A percentile compares a stretch with the other conserved stretches of the same genome.
Conservation (phyloP, 1,139 yeast genomes). For the Arxiozyma heterogenica region DNA sequence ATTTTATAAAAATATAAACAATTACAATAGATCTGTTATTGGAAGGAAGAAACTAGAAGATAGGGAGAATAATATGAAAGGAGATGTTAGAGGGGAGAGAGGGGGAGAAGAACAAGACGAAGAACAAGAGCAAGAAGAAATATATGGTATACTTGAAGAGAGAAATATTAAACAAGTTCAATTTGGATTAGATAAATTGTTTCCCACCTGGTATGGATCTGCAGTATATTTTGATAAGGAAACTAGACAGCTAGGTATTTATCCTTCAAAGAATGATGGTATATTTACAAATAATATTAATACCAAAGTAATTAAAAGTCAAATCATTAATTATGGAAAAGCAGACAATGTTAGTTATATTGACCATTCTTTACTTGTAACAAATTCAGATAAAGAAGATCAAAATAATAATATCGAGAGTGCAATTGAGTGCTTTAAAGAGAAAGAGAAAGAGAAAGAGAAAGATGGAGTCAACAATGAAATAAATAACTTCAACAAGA, state of each 20-base stretch:
- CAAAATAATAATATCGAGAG: slow-evolving; percentile 1
- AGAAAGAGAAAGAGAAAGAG: not conserved
- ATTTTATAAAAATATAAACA: too few relatives aligned
- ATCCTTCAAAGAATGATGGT: not conserved
- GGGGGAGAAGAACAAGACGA: not conserved
- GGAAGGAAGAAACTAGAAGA: not conserved
- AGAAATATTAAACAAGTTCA: slow-evolving; percentile 59
- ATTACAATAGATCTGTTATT: too few relatives aligned
- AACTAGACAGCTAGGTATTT: slow-evolving; percentile 26
- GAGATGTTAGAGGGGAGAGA: not conserved
- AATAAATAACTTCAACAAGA: too few relatives aligned
- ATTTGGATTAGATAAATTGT: slow-evolving; percentile 50
- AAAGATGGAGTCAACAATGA: not conserved
- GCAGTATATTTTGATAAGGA: slow-evolving; percentile 54
- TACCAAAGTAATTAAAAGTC: too few relatives aligned
- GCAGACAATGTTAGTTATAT: too few relatives aligned
- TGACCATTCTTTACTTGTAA: not conserved
- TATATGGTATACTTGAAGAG: slow-evolving; percentile 49
- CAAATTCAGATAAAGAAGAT: slow-evolving; percentile 8
- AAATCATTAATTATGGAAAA: too few relatives aligned
- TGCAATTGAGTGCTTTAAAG: slow-evolving; percentile 3
- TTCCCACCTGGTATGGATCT: slow-evolving; percentile 81
- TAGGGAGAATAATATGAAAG: not conserved
- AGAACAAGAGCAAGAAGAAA: not conserved
- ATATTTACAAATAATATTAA: too few relatives aligned